These are phyloP conservation scores for Sugiyamaella chiloensis DNA, from an alignment of 805 yeast species.

Conservation along the genomic window DNA sequence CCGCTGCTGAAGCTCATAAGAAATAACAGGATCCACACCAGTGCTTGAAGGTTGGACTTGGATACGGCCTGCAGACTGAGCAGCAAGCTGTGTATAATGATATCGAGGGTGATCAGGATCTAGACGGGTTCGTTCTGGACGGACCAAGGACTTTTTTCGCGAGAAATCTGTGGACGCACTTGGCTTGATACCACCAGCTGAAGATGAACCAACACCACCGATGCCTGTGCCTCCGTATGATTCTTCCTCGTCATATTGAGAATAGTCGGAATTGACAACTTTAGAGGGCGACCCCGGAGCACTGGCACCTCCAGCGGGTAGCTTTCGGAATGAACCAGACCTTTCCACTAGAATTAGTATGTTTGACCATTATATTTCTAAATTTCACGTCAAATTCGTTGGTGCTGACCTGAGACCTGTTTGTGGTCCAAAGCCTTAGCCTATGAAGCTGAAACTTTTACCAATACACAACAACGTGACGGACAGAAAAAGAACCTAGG, in stretches of 20 bases:
- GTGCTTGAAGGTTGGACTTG: slow-evolving; percentile 66
- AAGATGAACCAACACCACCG: slow-evolving; percentile 1
- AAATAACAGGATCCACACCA: slow-evolving; percentile 60
- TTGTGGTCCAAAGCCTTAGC: too few relatives aligned
- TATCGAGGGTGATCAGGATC: slow-evolving; percentile 70
- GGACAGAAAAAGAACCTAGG: too few relatives aligned
- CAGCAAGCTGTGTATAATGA: slow-evolving; percentile 72
- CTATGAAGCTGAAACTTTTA: too few relatives aligned
- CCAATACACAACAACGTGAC: too few relatives aligned
- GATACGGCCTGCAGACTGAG: slow-evolving; percentile 60
- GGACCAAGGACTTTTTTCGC: slow-evolving; percentile 67
- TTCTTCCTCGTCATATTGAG: slow-evolving; percentile 6
- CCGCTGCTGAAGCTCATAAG: slow-evolving; percentile 18
- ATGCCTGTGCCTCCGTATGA: too few relatives aligned
- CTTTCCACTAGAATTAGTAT: slow-evolving; percentile 11
- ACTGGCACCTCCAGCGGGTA: slow-evolving; percentile 1
- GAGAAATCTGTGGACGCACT: slow-evolving; percentile 18
- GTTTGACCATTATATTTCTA: too few relatives aligned
- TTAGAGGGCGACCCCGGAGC: slow-evolving; percentile 1
- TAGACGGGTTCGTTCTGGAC: slow-evolving; percentile 75
- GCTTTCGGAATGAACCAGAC: slow-evolving; percentile 13
- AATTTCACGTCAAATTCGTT: too few relatives aligned
- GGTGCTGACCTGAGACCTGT: too few relatives aligned
- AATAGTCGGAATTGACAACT: neutral
- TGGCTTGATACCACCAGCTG: neutral